Base-by-base conservation (phyloP, 768 basidiomycete species). In the Collybia sp. region DNA sequence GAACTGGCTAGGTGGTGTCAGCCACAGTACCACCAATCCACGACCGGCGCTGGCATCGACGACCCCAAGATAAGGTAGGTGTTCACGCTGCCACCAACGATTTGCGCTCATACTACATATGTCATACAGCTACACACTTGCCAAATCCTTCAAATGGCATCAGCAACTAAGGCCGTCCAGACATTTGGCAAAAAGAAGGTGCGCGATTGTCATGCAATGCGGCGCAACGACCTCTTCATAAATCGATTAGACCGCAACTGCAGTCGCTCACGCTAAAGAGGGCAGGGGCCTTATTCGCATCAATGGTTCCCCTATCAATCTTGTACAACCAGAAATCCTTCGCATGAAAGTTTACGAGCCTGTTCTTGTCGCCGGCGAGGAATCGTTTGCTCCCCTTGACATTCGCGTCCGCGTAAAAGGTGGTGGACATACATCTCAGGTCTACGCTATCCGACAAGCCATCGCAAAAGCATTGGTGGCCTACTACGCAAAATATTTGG, bases 181-280 rank as follows among this genome's bases (percentile, higher is more conserved):
- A 95, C 92, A 53, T 98, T 98, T 74, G 95, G 95, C 72, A 98
- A 98, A 91, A 98, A 98, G 86, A 97, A 97, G 88, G 92, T 80
- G 66, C 53, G 81, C 61, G 25, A 20, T 42, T 30, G 31, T 20
- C n/a, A 15, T 25, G 25, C 25, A 25, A 3, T 8, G 8, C 8
- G 25, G 25, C 25, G 25, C 4, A 8, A 8, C 25, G 25, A 8
- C 25, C 25, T 25, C 25, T 25, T 25, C 25, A 25, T 8, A 25
- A 25, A 25, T 25, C 8, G 3, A 51, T 48, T 56, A 94, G 95
- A 97, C 95, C 63, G 94, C 95, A 52, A 97, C 94, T 48, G 95
- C 95, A 49, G 95, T 98, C 64, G 95, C 95, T 49, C 87, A 95
- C 70, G 92, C 93, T 59, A 89, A 85, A 69, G 92, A 94, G 70